Base-by-base conservation (phyloP, 2,329 filamentous ascomycete genomes). In the Colletotrichum tofieldiae region DNA sequence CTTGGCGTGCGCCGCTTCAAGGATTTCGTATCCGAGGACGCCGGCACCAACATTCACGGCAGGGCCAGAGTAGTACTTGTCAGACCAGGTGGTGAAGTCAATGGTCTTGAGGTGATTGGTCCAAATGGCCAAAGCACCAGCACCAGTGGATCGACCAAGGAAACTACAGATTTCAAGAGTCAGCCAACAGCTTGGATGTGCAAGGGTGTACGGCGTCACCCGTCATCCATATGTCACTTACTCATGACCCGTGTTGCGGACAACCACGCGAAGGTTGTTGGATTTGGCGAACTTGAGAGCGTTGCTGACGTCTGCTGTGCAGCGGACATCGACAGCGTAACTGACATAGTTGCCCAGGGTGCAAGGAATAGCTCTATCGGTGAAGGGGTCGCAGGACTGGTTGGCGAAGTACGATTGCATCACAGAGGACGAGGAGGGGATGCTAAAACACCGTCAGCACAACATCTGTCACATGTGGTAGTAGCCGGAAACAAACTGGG, bases 31-130 rank as follows among this genome's bases (percentile, higher is more conserved):
- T 0, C 82, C 87, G 43, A 85, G 81, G 0, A 90, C 83, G 52
- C 90, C 89, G 7, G 89, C 85, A 3, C 86, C 88, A 39, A 91
- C 76, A 35, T 84, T 88, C 16, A 89, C 80, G 0, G 88, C 88
- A n/a, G 81, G 82, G 11, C 89, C 89, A 0, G 73, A 79, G 77
- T 90, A 91, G 54, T 81, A 71, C 5, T 76, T 29, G 45, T 81
- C 78, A 6, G 79, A 77, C 67, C 82, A 87, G 0, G 69, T 72
- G 29, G 82, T 77, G 74, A 86, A 83, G 41, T 84, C 71, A 35
- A 85, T 82, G n/a, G 81, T 75, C 77, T 86, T 84, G 65, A 85
- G 75, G 67, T 78, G 73, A 71, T 84, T 81, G 2, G 80, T 84
- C 81, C 82, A 84, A 55, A 85, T 75, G 18, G 79, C 78, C 20